Base-by-base conservation (phyloP, 1,139 yeast genomes). In the Yamadazyma oceani region DNA sequence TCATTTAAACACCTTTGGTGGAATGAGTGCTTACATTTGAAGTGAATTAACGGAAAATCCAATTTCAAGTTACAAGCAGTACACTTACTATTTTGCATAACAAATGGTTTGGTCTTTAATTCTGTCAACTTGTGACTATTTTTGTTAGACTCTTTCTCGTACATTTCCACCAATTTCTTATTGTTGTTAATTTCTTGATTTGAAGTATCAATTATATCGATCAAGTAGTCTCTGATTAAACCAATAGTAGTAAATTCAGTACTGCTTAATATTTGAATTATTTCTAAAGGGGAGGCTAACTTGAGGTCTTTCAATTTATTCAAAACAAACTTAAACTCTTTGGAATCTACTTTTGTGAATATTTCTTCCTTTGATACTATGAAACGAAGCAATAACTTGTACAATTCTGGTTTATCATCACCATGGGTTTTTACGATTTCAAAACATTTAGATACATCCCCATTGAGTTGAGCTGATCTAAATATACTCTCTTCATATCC, bases 1-100 rank as follows among this genome's bases (percentile, higher is more conserved):
- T 80, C 82, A 36, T 73, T 71, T 16, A 92, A 60, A 53, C 98
- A 94, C 36, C 86, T 69, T 49, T 85, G 88, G 56, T 92, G 98
- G 54, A 79, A 89, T 3, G 95, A 81, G 53, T 92, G 98, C 37
- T 76, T 76, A 63, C 98, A 92, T 44, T 82, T 79, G 66, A 90
- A 94, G 53, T 87, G 95, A 1, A 86, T 76, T 7, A 84, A 75
- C 0, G 97, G 97, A 38, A 83, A 72, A 42, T 88, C 95, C 23
- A 92, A 64, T 17, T 78, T 72, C 36, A 76, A 68, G 12, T 78
- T 69, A 56, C 98, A 94, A 6, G 82, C 73, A 14, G 82, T 69
- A 57, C 98, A 94, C 35, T 71, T 73, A 17, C 82, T 73, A 45
- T 82, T 79, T 51, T 85, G 90, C 2, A 89, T 69, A 6, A 81